Evolutionary conservation across 345 rosid species (phyloP), one percentile per base, ranked within the genome.

Genomic region (Hypericum androsaemum): DNA sequence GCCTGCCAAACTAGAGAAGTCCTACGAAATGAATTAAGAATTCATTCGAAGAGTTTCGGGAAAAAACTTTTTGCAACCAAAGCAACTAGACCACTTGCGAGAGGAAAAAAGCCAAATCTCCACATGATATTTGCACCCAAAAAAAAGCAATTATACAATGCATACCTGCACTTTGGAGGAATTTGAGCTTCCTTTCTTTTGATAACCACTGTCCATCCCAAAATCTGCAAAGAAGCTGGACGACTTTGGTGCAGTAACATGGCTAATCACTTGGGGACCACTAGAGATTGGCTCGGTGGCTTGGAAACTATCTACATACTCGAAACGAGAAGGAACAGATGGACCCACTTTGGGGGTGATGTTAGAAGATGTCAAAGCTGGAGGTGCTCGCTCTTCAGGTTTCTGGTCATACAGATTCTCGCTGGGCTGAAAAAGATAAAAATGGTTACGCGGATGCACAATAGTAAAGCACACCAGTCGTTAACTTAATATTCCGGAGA

Each of bases 371-470:
- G 95, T 52, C 64, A 84, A 54, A 67, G 64, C 80, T 15, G 84
- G 77, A 60, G 69, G 66, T 59, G 67, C 70, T n/a, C 78, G 80
- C 60, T 88, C 97, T 75, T 89, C 96, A 15, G 99, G 99, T 69
- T 94, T 84, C 71, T 94, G 99, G 63, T 94, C 97, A 71, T 94
- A 94, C 5, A 94, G 82, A 70, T 72, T 75, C 60, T 79, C 97
- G 66, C 72, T 86, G 36, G 94, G 68, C 97, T 92, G 80, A 70
- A 22, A 22, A 22, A 22, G 32, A 22, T 22, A 77, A 51, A 63
- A 11, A 53, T 43, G n/a, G 37, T 10, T 49, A 2, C 43, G 22
- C 60, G n/a, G 0, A 61, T 49, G 38, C 15, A 16, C n/a, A 3
- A 17, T 43, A 32, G 41, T 11, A 38, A 53, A 13, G 8, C 22